These are phyloP conservation scores for Dendrostoma leiphaemia DNA, from an alignment of 2,329 filamentous ascomycete genomes.

Conservation along the genomic window DNA sequence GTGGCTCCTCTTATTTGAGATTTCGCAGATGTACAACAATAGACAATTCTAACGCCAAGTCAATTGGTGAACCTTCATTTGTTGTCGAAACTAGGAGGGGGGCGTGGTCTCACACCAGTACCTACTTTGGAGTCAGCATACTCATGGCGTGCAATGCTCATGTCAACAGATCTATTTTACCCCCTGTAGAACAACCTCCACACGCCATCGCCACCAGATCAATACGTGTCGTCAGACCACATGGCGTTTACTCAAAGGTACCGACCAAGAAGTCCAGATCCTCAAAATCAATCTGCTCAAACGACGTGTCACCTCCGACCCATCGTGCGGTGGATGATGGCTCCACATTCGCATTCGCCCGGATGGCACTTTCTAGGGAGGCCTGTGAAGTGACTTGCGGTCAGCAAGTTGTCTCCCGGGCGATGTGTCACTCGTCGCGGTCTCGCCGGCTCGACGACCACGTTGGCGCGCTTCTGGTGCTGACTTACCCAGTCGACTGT, in stretches of 20 bases:
- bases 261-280: conserved; percentile 1
- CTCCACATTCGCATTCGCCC: conserved; percentile 6
- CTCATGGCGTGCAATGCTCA: neutral
- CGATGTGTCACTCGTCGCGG: neutral
- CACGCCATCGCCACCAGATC: neutral
- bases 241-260: neutral
- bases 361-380: conserved; percentile 11
- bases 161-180: neutral
- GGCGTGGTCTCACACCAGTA: neutral
- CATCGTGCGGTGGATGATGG: conserved; percentile 5
- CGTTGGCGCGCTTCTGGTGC: neutral
- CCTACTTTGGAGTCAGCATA: conserved; percentile 1
- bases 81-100: neutral
- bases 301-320: conserved; percentile 1
- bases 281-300: conserved; percentile 9
- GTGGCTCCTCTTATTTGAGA: neutral
- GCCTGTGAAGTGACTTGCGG: conserved; percentile 2
- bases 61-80: neutral
- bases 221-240: no score
- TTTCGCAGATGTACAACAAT: neutral
- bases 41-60: neutral
- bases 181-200: neutral
- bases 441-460: neutral
- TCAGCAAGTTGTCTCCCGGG: neutral
- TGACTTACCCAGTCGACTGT: conserved; percentile 10